Percentiles rank a stretch among this genome's conserved stretches.
Evolutionary conservation across 148 eudicot genomes (phyloP).

Genomic region (Cornus suecica): DNA sequence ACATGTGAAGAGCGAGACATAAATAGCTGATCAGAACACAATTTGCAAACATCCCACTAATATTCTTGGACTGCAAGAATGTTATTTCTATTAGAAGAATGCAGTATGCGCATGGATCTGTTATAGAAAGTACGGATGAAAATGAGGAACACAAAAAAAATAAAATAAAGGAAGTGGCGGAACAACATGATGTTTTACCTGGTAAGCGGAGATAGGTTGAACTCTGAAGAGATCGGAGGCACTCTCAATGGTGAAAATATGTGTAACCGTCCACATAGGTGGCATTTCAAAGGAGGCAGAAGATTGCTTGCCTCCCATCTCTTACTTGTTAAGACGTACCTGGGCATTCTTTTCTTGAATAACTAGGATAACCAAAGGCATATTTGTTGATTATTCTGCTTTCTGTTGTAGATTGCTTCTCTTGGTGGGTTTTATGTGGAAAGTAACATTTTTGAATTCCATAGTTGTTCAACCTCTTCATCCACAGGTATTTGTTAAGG

Average conservation of each 20-base stretch:
- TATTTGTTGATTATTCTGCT: not conserved
- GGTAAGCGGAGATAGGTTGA: conserved; percentile 6
- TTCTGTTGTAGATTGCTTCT: not conserved
- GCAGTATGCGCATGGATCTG: not conserved
- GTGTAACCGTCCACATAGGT: not conserved
- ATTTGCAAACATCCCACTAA: not conserved
- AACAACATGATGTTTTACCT: not conserved
- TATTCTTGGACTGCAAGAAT: not conserved
- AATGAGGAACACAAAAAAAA: not conserved
- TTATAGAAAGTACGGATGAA: not conserved
- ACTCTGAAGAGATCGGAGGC: conserved; percentile 2
- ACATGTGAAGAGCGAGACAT: not conserved
- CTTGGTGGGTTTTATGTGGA: not conserved
- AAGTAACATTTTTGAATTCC: not conserved
- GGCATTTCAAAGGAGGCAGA: conserved; percentile 1
- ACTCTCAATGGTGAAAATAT: conserved; percentile 11
- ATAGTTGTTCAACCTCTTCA: not conserved
- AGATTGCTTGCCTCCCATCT: conserved; percentile 18
- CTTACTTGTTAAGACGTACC: conserved; percentile 10
- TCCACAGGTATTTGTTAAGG: not conserved
- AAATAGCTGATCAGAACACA: not conserved
- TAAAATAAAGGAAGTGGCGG: not conserved
- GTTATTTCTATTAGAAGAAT: not conserved
- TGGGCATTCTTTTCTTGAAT: conserved; percentile 22
- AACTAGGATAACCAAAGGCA: not conserved